Evolutionary conservation across 331 rosid genomes (phyloP).

Genomic region (Malus hybrid): DNA sequence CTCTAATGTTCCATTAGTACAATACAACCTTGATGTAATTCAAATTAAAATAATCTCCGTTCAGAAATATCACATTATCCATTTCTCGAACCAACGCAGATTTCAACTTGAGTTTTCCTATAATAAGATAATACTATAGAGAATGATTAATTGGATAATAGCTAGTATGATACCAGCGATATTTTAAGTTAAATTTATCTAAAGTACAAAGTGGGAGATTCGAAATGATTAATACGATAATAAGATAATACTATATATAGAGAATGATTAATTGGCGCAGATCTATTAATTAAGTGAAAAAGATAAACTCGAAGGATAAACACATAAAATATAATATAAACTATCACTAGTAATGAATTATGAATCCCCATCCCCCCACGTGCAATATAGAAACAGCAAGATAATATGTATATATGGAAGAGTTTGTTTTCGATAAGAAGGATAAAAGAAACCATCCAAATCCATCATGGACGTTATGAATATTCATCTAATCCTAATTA

Average conservation of each 20-base stretch:
- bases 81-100: neutral
- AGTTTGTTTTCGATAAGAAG: neutral
- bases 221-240: no score
- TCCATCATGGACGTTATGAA: conserved; percentile 9
- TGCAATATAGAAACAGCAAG: neutral
- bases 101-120: neutral
- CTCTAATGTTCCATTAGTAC: no score
- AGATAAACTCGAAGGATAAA: neutral
- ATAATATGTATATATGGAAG: neutral
- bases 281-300: neutral
- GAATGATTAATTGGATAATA: no score
- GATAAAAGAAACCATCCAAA: conserved; percentile 23
- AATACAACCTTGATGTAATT: no score
- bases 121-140: no score
- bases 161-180: no score
- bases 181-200: no score
- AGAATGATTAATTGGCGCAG: neutral
- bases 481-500: conserved; percentile 7
- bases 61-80: neutral
- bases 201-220: no score
- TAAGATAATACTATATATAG: no score
- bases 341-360: neutral
- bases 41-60: no score
- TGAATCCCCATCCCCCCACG: neutral
- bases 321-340: no score